Conservation (phyloP, 768 basidiomycete genomes). For the Paxillus involutus region DNA sequence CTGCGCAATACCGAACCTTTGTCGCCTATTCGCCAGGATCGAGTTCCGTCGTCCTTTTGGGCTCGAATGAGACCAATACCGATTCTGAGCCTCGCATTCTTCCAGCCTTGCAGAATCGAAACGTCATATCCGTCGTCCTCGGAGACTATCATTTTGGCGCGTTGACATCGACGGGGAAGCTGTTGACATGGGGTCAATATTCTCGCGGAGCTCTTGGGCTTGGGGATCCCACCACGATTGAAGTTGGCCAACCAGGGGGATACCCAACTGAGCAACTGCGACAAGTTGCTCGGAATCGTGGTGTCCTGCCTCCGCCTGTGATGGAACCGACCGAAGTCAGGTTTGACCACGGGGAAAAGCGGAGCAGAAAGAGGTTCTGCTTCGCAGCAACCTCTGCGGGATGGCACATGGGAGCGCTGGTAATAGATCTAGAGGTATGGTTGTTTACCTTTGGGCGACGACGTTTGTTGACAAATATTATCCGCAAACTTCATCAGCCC, state of each 20-base stretch:
- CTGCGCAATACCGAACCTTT: slow-evolving; percentile 82
- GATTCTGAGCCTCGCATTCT: slow-evolving; percentile 57
- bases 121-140: slow-evolving; percentile 82
- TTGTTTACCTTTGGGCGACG: neutral
- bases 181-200: slow-evolving; percentile 80
- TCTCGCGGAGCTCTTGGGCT: slow-evolving; percentile 83
- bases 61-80: slow-evolving; percentile 46
- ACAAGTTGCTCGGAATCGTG: slow-evolving; percentile 25
- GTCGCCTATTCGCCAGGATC: slow-evolving; percentile 76
- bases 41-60: slow-evolving; percentile 74
- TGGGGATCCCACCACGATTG: slow-evolving; percentile 64
- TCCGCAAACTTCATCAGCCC: slow-evolving; percentile 12
- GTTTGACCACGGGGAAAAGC: slow-evolving; percentile 61
- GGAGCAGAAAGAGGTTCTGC: slow-evolving; percentile 62
- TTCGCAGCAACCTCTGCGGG: slow-evolving; percentile 81
- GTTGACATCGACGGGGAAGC: slow-evolving; percentile 70
- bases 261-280: slow-evolving; percentile 42
- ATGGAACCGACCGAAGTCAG: slow-evolving; percentile 65
- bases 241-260: slow-evolving; percentile 59
- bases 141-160: slow-evolving; percentile 95
- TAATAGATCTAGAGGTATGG: slow-evolving; percentile 76
- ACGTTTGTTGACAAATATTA: slow-evolving; percentile 5
- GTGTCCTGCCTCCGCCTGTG: slow-evolving; percentile 38
- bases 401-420: slow-evolving; percentile 91
- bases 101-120: slow-evolving; percentile 70